Conservation (phyloP, 176 grass and related monocot genomes). For the Tillandsia leiboldiana region DNA sequence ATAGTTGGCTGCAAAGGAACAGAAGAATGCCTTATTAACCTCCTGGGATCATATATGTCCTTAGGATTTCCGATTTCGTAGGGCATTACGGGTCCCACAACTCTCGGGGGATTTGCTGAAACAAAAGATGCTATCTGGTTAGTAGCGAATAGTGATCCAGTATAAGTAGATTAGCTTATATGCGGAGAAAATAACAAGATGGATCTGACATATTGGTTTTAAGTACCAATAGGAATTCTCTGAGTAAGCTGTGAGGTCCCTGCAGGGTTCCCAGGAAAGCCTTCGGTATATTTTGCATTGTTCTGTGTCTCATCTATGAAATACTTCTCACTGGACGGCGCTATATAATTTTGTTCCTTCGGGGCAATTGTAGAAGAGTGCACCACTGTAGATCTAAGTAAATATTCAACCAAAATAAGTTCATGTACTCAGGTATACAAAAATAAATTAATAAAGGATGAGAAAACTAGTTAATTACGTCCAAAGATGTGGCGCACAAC, state of each 20-base stretch:
- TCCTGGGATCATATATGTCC: constrained; percentile 12
- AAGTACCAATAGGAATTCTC: constrained; percentile 12
- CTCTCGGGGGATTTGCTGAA: constrained; percentile 15
- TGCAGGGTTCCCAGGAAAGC: not conserved
- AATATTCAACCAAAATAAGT: not conserved
- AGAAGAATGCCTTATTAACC: constrained; percentile 2
- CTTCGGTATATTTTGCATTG: not conserved
- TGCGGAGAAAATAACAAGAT: not conserved
- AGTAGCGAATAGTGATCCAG: not conserved
- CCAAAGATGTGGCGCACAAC: not conserved
- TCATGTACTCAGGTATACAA: not conserved
- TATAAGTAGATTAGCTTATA: not conserved
- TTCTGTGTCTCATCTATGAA: constrained; percentile 19
- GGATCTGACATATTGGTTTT: not conserved
- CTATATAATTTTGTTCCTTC: constrained; percentile 16
- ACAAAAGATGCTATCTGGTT: not conserved
- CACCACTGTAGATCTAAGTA: constrained; percentile 22
- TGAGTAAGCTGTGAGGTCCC: constrained; percentile 3
- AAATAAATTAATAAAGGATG: not conserved
- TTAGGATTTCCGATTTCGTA: constrained; percentile 10
- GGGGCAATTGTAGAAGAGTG: constrained; percentile 27
- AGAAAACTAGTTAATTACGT: too few species aligned
- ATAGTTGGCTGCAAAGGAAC: not conserved
- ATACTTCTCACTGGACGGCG: constrained; percentile 26
- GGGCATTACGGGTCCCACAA: constrained; percentile 2